These are phyloP conservation scores for Fusarium graminum DNA, from an alignment of 2,329 filamentous ascomycete species.

Conservation along the genomic window DNA sequence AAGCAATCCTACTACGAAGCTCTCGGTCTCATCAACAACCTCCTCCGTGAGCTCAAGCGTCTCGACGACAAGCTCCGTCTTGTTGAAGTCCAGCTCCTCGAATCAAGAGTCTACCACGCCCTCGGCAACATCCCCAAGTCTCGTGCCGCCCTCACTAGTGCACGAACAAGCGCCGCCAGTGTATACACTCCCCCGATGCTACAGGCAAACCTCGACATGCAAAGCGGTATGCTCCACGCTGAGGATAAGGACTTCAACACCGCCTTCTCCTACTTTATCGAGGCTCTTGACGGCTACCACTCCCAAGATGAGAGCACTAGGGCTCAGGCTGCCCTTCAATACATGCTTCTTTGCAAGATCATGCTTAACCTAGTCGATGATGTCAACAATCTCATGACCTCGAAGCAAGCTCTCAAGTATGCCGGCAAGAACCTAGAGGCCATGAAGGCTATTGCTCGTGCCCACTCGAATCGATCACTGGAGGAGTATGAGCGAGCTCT, in stretches of 20 bases:
- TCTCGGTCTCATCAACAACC: conserved; percentile 93
- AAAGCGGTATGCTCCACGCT: conserved; percentile 98
- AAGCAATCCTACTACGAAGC: conserved; percentile 99
- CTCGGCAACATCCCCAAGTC: conserved; percentile 97
- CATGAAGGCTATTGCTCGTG: conserved; percentile 98
- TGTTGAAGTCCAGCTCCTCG: conserved; percentile 96
- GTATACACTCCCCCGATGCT: conserved; percentile 96
- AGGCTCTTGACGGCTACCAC: conserved; percentile 97
- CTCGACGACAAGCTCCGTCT: conserved; percentile 98
- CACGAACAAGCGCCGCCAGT: conserved; percentile 93
- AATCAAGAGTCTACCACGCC: conserved; percentile 97
- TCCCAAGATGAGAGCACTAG: conserved; percentile 87
- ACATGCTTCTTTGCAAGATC: conserved; percentile 99
- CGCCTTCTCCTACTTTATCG: conserved; percentile 98
- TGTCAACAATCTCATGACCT: conserved; percentile 92
- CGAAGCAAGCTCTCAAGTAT: conserved; percentile 97
- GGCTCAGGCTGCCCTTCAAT: conserved; percentile 97
- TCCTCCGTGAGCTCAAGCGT: conserved; percentile 96
- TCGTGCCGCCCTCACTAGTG: conserved; percentile 92
- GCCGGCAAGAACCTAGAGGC: conserved; percentile 95
- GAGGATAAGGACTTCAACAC: conserved; percentile 99
- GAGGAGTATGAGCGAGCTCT: conserved; percentile 97
- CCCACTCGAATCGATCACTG: conserved; percentile 93
- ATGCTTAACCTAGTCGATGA: conserved; percentile 98
- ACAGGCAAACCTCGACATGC: conserved; percentile 98